These are phyloP conservation scores for Ustulina deusta DNA, from an alignment of 2,329 filamentous ascomycete species.

Conservation along the genomic window DNA sequence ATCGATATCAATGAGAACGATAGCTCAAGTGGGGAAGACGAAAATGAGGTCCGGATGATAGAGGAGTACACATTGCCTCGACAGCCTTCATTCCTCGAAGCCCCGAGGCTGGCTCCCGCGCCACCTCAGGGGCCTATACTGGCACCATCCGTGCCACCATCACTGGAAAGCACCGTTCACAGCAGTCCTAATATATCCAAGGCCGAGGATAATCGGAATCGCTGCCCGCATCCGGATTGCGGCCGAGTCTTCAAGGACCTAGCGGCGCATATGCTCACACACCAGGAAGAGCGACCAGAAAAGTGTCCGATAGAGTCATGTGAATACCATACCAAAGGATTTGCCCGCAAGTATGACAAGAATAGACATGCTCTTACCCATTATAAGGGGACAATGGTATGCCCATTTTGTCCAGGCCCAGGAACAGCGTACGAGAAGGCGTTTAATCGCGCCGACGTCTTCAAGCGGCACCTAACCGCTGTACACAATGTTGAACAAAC, in stretches of 20 bases:
- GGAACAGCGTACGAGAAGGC: conserved; percentile 92
- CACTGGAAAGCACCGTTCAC: conserved; percentile 51
- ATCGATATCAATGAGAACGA: conserved; percentile 60
- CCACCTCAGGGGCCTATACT: conserved; percentile 50
- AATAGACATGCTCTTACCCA: conserved; percentile 94
- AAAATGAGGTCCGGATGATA: conserved; percentile 56
- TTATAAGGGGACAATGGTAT: conserved; percentile 98
- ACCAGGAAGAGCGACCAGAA: conserved; percentile 89
- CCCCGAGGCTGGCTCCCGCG: conserved; percentile 51
- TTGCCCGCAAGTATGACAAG: conserved; percentile 96
- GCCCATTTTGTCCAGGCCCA: conserved; percentile 90
- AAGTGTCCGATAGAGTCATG: conserved; percentile 94
- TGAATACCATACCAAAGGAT: conserved; percentile 92
- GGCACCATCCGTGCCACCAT: conserved; percentile 50
- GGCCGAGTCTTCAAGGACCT: conserved; percentile 90
- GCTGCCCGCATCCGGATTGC: conserved; percentile 86
- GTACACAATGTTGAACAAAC: conserved; percentile 95
- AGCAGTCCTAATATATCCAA: conserved; percentile 51
- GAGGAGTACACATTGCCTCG: conserved; percentile 63
- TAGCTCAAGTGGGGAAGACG: conserved; percentile 65
- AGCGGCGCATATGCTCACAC: conserved; percentile 94
- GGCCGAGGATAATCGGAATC: conserved; percentile 53
- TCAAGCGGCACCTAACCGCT: conserved; percentile 91
- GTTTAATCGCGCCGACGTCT: conserved; percentile 94
- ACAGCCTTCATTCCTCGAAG: conserved; percentile 50